A percentile compares a stretch with the other conserved stretches of the same genome.
These are phyloP conservation scores for Fagus crenata DNA, from an alignment of 306 rosid genomes.

Conservation along the genomic window DNA sequence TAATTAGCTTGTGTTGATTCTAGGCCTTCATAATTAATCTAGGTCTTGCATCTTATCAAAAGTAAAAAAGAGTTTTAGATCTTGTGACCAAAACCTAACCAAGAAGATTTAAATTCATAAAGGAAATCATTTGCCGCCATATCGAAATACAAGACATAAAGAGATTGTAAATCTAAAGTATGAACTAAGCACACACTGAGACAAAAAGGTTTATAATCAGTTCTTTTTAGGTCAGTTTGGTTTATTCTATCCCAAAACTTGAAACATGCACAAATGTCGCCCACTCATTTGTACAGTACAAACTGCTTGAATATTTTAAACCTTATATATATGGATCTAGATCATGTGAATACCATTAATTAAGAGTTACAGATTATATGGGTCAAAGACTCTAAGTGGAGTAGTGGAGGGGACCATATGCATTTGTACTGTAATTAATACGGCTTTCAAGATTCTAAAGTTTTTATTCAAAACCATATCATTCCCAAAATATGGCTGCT, in stretches of 20 bases:
- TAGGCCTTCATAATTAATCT: constrained; percentile 1
- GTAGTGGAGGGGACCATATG: constrained; percentile 28
- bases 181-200: constrained; percentile 31
- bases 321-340: neutral
- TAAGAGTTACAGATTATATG: constrained; percentile 13
- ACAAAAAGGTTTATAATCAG: constrained; percentile 24
- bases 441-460: constrained; percentile 14
- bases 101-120: constrained; percentile 25
- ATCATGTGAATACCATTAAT: neutral
- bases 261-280: constrained; percentile 43
- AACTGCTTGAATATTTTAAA: constrained; percentile 28
- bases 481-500: neutral
- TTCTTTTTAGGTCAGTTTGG: constrained; percentile 48
- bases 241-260: constrained; percentile 40
- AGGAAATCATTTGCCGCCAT: constrained; percentile 28
- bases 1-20: neutral
- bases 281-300: constrained; percentile 46
- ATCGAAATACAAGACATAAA: constrained; percentile 21
- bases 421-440: constrained; percentile 8
- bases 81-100: constrained; percentile 28
- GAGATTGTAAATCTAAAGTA: constrained; percentile 29
- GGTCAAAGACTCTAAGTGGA: neutral
- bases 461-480: neutral
- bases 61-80: neutral
- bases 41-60: neutral